Evolutionary conservation across 2,329 filamentous ascomycete species (phyloP), one percentile per base, ranked within the genome.

Genomic region (Penicillium decumbens): DNA sequence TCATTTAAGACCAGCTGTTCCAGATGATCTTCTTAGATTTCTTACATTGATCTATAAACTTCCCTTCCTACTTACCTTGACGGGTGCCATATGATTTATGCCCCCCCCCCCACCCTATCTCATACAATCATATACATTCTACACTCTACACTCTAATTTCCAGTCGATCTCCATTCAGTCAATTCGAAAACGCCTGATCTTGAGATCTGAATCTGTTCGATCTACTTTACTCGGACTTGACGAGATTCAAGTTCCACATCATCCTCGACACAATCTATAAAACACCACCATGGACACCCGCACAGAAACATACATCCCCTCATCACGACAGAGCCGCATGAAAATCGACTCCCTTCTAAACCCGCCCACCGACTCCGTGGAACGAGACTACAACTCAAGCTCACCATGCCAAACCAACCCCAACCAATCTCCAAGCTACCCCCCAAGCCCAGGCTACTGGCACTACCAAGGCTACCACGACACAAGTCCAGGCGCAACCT

Each of bases 271-370:
- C n/a, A n/a, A n/a, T 38, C 29, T 45, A 32, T 41, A 50, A 53
- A 53, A 33, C 30, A 18, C 13, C 43, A 30, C 44, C 40, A 61
- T 59, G 54, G 54, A 54, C 25, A 40, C 49, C n/a, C 42, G 46
- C 23, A 48, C 55, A 46, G 60, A 62, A 38, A 48, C 51, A 43
- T 54, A 52, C 41, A 42, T 57, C 47, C 58, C 61, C 39, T 57
- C 63, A 28, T 53, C 55, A 40, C 65, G 64, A 6, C 61, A 62
- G 55, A 65, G 60, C 44, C 61, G 58, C 44, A 69, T 69, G 65
- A 65, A 62, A 33, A 69, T 69, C 47, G 63, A 68, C 51, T 59
- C 64, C 10, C 50, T 69, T 6, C 56, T 67, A 15, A 70, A 70
- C 42, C 67, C 67, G 30, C 39, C 46, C 25, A 39, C 57, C 60